Percentiles rank a stretch among this genome's conserved stretches.
phyloP scores from a whole-genome alignment of 208 protist genomes.

The Trypanosoma mega region DNA sequence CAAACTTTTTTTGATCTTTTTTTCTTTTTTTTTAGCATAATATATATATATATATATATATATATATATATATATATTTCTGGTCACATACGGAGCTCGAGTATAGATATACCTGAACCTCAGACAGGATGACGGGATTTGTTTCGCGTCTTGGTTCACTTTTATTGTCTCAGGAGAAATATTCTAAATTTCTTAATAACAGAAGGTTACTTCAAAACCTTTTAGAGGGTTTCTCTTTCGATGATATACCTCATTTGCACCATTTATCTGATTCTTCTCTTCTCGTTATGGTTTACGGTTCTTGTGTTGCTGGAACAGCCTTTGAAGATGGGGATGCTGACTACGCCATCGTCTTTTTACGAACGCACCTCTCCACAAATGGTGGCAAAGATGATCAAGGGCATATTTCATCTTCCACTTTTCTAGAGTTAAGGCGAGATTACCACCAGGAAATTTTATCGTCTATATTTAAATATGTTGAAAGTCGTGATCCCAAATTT shows the following conservation, averaged over 20 bases:
- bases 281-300: constrained; percentile 75
- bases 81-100: too few species aligned
- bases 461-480: constrained; percentile 46
- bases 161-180: constrained; percentile 20
- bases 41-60: background rate
- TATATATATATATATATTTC: constrained; percentile 2
- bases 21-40: constrained; percentile 6
- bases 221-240: constrained; percentile 29
- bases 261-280: background rate
- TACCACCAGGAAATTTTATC: constrained; percentile 48
- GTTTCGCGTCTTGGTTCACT: constrained; percentile 15
- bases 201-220: constrained; percentile 26
- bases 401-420: constrained; percentile 8
- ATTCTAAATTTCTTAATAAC: constrained; percentile 25
- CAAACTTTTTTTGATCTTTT: background rate
- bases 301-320: constrained; percentile 64
- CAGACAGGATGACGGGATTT: constrained; percentile 4
- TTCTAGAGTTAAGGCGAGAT: constrained; percentile 34
- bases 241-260: background rate
- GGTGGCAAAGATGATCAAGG: constrained; percentile 3
- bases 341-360: constrained; percentile 59
- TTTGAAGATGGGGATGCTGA: constrained; percentile 74
- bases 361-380: background rate
- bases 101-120: too few species aligned
- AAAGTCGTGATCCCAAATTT: constrained; percentile 5